Percentiles rank a stretch among this genome's conserved stretches.
These are phyloP conservation scores for Xylariaceae sp. DNA, from an alignment of 2,329 filamentous ascomycete species.

Conservation along the genomic window DNA sequence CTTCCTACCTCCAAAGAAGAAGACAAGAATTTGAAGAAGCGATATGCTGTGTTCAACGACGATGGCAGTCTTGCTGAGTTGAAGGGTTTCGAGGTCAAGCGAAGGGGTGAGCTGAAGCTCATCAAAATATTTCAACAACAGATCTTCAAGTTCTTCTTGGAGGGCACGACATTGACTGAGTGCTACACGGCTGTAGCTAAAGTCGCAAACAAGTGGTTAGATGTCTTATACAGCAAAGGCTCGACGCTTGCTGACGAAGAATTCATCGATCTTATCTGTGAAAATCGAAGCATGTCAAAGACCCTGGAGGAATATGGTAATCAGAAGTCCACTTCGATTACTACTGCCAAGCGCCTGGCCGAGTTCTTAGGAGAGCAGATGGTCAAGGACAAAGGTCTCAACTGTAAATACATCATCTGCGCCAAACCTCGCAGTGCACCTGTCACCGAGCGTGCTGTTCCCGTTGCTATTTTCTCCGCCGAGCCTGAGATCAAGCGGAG, in stretches of 20 bases:
- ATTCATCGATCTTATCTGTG: constrained; percentile 98
- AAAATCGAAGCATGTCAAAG: constrained; percentile 98
- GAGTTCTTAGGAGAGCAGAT: constrained; percentile 98
- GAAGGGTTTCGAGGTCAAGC: constrained; percentile 97
- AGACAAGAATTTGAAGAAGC: constrained; percentile 99
- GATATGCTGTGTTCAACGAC: constrained; percentile 98
- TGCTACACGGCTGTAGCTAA: constrained; percentile 90
- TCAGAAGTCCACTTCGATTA: constrained; percentile 99
- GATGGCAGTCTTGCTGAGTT: constrained; percentile 92
- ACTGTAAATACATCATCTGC: constrained; percentile 99
- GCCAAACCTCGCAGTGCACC: constrained; percentile 80
- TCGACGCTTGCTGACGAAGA: constrained; percentile 91
- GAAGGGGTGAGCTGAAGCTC: constrained; percentile 93
- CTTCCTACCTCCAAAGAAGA: constrained; percentile 97
- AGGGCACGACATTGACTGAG: constrained; percentile 80
- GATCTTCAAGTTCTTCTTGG: constrained; percentile 98
- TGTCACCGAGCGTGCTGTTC: constrained; percentile 90
- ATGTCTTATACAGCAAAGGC: constrained; percentile 86
- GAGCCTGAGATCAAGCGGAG: constrained; percentile 82
- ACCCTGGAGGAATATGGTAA: constrained; percentile 91
- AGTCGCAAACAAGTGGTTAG: constrained; percentile 93
- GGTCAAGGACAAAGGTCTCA: constrained; percentile 98
- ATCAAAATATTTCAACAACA: constrained; percentile 99
- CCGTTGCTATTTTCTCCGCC: constrained; percentile 94
- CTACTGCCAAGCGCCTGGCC: constrained; percentile 87